Evolutionary conservation across 352 stramenopile genomes (phyloP).

Genomic region (Pythium graminicola): DNA sequence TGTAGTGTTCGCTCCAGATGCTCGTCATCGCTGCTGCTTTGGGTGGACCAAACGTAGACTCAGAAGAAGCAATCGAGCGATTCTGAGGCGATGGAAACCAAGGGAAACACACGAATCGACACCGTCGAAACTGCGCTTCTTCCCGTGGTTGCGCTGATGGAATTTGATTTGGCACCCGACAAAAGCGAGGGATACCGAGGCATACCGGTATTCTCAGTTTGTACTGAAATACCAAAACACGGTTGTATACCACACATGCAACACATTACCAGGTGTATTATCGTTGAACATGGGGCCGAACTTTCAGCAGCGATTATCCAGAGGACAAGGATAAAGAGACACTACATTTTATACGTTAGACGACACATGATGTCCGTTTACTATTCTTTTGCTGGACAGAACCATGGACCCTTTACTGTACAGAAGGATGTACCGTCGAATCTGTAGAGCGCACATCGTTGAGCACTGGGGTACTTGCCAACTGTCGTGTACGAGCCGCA

Average conservation of each 20-base stretch:
- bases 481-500: background rate
- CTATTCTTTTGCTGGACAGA: too few species aligned
- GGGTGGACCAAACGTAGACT: too few species aligned
- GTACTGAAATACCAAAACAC: constrained; percentile 1
- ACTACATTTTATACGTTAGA: background rate
- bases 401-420: too few species aligned
- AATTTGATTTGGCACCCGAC: background rate
- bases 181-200: constrained; percentile 11
- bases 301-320: too few species aligned
- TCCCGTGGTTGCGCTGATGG: background rate
- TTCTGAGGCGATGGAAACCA: too few species aligned
- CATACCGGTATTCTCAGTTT: constrained; percentile 1
- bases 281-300: too few species aligned
- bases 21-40: constrained; percentile 16
- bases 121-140: too few species aligned
- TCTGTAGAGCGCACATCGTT: background rate
- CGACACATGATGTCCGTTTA: too few species aligned
- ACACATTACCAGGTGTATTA: background rate
- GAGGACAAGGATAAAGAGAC: background rate
- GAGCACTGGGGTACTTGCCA: background rate
- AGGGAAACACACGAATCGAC: too few species aligned
- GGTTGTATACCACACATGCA: background rate
- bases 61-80: too few species aligned
- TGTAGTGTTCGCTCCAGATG: constrained; percentile 80
- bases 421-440: background rate